Evolutionary conservation across 192 early-diverging fungal species (phyloP), one percentile per base, ranked within the genome.

Genomic region (Linnemannia schmuckeri): DNA sequence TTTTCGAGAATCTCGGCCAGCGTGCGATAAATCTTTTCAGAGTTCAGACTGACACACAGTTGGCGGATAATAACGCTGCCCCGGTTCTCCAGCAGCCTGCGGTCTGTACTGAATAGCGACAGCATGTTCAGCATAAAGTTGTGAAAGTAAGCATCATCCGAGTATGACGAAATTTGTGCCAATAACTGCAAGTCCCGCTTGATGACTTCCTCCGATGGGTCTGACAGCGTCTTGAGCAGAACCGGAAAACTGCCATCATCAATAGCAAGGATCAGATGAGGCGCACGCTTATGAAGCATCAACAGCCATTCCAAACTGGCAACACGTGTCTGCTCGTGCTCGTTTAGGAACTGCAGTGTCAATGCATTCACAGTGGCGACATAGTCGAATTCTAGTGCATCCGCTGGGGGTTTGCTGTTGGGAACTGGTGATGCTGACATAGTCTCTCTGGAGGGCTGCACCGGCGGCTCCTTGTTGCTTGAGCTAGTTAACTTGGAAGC

Each of bases 271-370:
- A 99, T 97, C 82, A 97, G 88, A 68, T 93, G 93, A 0, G 98
- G 97, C 12, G 97, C 95, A 78, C 98, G 98, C 70, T 94, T 96
- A 82, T 99, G 98, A 54, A 99, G 88, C 94, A 99, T 97, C n/a
- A 98, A 83, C 17, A 99, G 90, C 99, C 99, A 99, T 46, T 98
- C 97, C 84, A 99, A 89, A 44, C 96, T 95, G 0, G 97, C 96
- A 6, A 97, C 92, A 44, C 98, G 91, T 1, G 99, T 98, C 75
- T 97, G 96, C 86, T 99, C 98, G 75, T 96, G 94, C 75, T 97
- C 95, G 86, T 99, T 96, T 76, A 94, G 89, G 74, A 96, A 95
- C 76, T 96, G 95, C 18, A 91, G 81, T 55, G 95, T 95, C 8
- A 99, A 75, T 0, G 95, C 93, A 37, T 93, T 93, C 10, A 99